phyloP scores from a whole-genome alignment of 768 basidiomycete genomes.

The Arthromyces matolae region DNA sequence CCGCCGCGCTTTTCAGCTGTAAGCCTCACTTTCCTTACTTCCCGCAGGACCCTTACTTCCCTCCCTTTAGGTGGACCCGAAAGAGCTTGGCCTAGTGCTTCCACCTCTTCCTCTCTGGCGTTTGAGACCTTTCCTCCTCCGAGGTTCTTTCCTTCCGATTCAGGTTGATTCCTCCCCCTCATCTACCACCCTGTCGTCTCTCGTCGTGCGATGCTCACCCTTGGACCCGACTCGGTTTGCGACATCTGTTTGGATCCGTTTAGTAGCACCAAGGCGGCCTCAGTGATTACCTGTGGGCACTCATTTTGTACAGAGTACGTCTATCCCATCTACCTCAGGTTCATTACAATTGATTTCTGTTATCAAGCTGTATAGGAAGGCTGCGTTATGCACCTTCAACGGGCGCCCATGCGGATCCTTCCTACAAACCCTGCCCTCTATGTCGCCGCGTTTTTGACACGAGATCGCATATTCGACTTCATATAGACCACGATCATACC shows the following conservation, averaged over 20 bases:
- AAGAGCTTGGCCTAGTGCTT: no score
- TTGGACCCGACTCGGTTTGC: constrained; percentile 64
- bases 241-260: constrained; percentile 74
- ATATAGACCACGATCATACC: constrained; percentile 51
- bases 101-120: no score
- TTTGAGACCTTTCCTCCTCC: no score
- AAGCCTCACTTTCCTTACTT: background rate
- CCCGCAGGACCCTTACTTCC: background rate
- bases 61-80: no score
- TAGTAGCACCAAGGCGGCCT: constrained; percentile 49
- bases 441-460: constrained; percentile 54
- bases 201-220: constrained; percentile 53
- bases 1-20: background rate
- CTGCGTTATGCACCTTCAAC: constrained; percentile 34
- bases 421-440: constrained; percentile 46
- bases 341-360: constrained; percentile 6
- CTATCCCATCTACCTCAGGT: background rate
- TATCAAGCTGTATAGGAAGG: constrained; percentile 51
- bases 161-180: constrained; percentile 8
- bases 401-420: constrained; percentile 5
- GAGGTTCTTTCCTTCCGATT: background rate
- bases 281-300: constrained; percentile 69
- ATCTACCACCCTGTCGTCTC: constrained; percentile 10
- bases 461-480: constrained; percentile 44
- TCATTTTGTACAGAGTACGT: constrained; percentile 56